A percentile compares a stretch with the other conserved stretches of the same genome.
Conservation (phyloP, 495 filamentous ascomycete species). For the Daldinia loculata region DNA sequence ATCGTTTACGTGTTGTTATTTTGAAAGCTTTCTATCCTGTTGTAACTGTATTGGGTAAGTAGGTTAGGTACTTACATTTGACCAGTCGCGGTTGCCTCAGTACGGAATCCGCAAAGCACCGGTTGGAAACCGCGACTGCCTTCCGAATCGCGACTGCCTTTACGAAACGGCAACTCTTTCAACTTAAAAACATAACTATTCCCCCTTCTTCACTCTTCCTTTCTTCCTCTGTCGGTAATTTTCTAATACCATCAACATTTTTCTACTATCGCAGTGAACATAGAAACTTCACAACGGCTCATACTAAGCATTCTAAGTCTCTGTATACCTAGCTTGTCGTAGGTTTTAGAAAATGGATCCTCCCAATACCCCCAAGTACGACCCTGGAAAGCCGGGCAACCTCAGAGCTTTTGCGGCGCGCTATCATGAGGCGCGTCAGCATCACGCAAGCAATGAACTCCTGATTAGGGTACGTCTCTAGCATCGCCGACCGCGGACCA, state of each 20-base stretch:
- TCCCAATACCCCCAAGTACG: background rate
- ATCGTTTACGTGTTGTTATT: background rate
- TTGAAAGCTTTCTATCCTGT: background rate
- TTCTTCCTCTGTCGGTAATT: background rate
- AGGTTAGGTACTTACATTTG: background rate
- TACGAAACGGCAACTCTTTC: background rate
- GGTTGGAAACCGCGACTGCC: background rate
- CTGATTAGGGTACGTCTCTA: background rate
- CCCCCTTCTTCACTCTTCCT: background rate
- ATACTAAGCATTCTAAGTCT: background rate
- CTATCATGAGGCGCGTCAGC: background rate
- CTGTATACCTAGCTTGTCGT: background rate
- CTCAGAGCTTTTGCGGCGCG: background rate
- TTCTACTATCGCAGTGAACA: background rate
- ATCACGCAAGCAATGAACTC: background rate
- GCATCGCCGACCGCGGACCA: background rate
- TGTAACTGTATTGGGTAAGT: background rate
- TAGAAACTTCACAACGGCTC: background rate
- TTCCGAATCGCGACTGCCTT: background rate
- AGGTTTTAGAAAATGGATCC: background rate
- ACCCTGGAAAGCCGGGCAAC: background rate
- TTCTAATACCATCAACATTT: background rate
- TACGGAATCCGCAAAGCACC: background rate
- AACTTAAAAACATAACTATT: background rate
- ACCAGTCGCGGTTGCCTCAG: background rate